Base-by-base conservation (phyloP, 495 filamentous ascomycete species). In the Penicillium paradoxum region DNA sequence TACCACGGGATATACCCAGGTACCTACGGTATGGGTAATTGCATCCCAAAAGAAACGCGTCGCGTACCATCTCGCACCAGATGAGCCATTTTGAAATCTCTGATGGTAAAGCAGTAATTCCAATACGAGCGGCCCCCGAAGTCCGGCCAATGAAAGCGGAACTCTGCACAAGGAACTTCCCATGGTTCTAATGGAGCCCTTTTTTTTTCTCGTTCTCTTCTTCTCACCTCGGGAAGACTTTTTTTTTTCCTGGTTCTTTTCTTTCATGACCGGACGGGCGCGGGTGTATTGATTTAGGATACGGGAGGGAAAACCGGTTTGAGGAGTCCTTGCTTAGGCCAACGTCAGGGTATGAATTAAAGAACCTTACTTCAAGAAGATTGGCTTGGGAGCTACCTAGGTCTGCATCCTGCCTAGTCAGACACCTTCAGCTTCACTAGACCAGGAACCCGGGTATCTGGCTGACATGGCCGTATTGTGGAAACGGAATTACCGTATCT, bases 351-450 rank as follows among this genome's bases (percentile, higher is more conserved):
- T n/a, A n/a, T n/a, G 24, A 27, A 55, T 55, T 54, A 45, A 43
- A 58, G 54, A 60, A 54, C 60, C 63, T 59, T 63, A 56, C 61
- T 58, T 64, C 51, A 39, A 58, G 52, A 64, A 61, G 54, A 38
- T 19, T 27, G 29, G n/a, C n/a, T n/a, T n/a, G 30, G 19, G 17
- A 15, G 17, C 24, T 27, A n/a, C n/a, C n/a, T n/a, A 29, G 27
- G 2, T 24, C 34, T 49, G 24, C 37, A n/a, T n/a, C n/a, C n/a
- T n/a, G n/a, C n/a, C n/a, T n/a, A 34, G 9, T 22, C 32, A 27
- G 42, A 41, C n/a, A 37, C 39, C 21, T 25, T 25, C 39, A 42
- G 39, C 21, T 40, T 6, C 38, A 40, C n/a, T n/a, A 4, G 1
- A 11, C 38, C 8, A 14, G 17, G 2, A 29, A 18, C 15, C 15